Conservation (phyloP, 192 early-diverging fungal genomes). For the Coemansia umbellata region DNA sequence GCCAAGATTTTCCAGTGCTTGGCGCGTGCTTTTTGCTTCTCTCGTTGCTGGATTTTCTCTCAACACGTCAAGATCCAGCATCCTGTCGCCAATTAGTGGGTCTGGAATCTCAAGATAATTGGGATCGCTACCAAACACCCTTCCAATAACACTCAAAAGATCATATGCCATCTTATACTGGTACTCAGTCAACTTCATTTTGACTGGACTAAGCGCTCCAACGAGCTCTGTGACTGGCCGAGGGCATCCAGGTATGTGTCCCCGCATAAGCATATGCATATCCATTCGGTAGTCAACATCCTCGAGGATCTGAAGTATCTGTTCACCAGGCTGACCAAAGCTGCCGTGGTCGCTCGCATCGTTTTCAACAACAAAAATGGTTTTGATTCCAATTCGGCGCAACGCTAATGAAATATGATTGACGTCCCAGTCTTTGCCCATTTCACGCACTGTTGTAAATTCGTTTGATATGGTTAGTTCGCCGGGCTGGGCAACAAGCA, state of each 20-base stretch:
- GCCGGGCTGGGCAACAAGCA: slow-evolving; percentile 78
- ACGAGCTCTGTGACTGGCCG: slow-evolving; percentile 62
- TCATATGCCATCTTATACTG: slow-evolving; percentile 84
- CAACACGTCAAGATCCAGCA: slow-evolving; percentile 29
- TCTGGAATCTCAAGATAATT: slow-evolving; percentile 14
- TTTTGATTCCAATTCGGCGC: slow-evolving; percentile 57
- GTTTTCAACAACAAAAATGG: slow-evolving; percentile 47
- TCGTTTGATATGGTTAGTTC: slow-evolving; percentile 78
- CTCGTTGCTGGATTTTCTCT: slow-evolving; percentile 40
- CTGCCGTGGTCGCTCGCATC: slow-evolving; percentile 45
- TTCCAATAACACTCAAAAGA: slow-evolving; percentile 27
- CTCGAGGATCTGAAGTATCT: slow-evolving; percentile 72
- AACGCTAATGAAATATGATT: slow-evolving; percentile 64
- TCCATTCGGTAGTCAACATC: slow-evolving; percentile 71
- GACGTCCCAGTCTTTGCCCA: slow-evolving; percentile 51
- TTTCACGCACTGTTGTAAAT: slow-evolving; percentile 56
- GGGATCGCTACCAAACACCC: slow-evolving; percentile 39
- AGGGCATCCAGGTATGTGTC: slow-evolving; percentile 51
- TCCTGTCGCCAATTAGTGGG: slow-evolving; percentile 22
- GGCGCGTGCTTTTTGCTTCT: slow-evolving; percentile 20
- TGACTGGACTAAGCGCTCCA: slow-evolving; percentile 68
- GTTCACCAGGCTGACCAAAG: slow-evolving; percentile 40
- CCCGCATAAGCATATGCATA: slow-evolving; percentile 60
- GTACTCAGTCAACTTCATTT: slow-evolving; percentile 70
- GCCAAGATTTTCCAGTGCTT: slow-evolving; percentile 42